Evolutionary conservation across 208 protist genomes (phyloP).

Genomic region (Wallacemonas rigidus): DNA sequence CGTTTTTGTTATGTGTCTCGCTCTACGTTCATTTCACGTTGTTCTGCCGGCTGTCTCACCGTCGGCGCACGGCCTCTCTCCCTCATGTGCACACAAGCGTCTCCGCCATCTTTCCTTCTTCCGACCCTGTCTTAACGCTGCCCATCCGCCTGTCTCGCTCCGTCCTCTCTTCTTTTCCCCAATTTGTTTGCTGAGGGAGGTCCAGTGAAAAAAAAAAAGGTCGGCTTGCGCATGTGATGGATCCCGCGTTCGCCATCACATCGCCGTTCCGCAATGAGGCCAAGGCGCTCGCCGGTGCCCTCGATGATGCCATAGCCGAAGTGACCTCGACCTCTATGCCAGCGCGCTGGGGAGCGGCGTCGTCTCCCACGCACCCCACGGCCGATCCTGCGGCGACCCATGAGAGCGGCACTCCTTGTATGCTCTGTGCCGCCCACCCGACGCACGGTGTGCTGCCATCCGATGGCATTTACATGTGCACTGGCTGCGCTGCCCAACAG

Average conservation of each 20-base stretch:
- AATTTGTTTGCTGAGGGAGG: too few species aligned
- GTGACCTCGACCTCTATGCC: constrained; percentile 28
- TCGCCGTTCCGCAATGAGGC: constrained; percentile 73
- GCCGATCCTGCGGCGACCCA: constrained; percentile 3
- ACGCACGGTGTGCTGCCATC: constrained; percentile 44
- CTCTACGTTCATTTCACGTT: too few species aligned
- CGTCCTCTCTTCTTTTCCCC: too few species aligned
- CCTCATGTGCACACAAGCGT: too few species aligned
- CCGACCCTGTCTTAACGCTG: too few species aligned
- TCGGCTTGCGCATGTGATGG: constrained; percentile 35
- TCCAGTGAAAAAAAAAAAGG: too few species aligned
- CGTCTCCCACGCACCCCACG: neutral
- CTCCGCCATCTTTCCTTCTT: too few species aligned
- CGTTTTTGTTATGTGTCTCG: too few species aligned
- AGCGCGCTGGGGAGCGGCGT: neutral
- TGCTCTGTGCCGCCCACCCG: constrained; percentile 36
- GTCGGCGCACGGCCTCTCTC: too few species aligned
- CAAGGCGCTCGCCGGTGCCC: constrained; percentile 42
- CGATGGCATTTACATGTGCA: constrained; percentile 73
- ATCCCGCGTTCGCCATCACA: constrained; percentile 67
- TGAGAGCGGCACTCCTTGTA: constrained; percentile 31
- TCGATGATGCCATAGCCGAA: constrained; percentile 57
- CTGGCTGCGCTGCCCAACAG: constrained; percentile 40
- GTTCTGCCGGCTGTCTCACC: too few species aligned
- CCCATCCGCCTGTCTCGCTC: too few species aligned